These are phyloP conservation scores for Ustilago sp. DNA, from an alignment of 1,284 basidiomycete genomes.

Conservation along the genomic window DNA sequence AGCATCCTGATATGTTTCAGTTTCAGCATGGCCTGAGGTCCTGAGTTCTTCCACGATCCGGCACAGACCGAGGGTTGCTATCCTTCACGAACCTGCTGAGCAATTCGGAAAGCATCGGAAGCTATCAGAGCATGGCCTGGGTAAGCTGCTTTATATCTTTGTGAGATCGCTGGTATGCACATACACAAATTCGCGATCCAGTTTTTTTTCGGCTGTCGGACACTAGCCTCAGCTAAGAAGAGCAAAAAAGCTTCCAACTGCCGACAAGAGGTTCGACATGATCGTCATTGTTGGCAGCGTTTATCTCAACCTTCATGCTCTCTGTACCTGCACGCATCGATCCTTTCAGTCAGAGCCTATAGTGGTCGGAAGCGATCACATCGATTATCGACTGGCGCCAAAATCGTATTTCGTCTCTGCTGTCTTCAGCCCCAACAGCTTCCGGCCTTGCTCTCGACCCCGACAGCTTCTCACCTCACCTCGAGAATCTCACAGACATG, in stretches of 20 bases:
- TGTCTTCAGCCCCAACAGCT: neutral
- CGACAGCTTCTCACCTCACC: neutral
- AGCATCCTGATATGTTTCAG: neutral
- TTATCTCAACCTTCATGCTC: no score
- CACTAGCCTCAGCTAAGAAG: neutral
- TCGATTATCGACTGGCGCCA: no score
- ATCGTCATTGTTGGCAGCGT: neutral
- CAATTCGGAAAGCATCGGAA: neutral
- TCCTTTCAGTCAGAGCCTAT: no score
- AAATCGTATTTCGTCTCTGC: neutral
- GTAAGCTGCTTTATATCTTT: neutral
- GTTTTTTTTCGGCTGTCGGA: slow-evolving; percentile 19
- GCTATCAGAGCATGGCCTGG: neutral
- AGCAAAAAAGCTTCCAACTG: slow-evolving; percentile 11
- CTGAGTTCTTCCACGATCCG: neutral
- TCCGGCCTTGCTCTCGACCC: neutral
- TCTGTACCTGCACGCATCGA: no score
- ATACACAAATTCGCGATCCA: neutral
- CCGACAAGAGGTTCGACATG: neutral
- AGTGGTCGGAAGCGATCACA: no score
- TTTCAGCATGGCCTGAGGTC: neutral
- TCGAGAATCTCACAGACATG: slow-evolving; percentile 73
- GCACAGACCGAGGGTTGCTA: neutral
- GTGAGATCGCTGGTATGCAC: neutral
- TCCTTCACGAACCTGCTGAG: neutral